Percentiles rank a stretch among this genome's conserved stretches.
Evolutionary conservation across 805 yeast species (phyloP).

Genomic region (Yarrowia porcina): DNA sequence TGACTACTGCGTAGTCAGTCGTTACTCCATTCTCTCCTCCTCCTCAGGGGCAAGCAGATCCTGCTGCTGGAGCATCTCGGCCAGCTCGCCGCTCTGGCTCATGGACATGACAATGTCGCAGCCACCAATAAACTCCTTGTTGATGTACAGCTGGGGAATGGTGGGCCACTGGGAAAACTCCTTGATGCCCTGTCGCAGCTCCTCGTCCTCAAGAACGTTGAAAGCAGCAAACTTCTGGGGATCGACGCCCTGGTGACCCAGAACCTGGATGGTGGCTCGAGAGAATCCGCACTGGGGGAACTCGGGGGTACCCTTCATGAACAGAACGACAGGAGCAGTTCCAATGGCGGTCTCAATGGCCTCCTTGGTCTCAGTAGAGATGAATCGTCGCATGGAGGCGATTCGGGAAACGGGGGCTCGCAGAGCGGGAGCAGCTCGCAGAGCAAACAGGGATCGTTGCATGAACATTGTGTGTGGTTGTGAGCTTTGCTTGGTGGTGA

Average conservation of each 20-base stretch:
- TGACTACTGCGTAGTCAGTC: no score
- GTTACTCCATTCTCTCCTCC: neutral
- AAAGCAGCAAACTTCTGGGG: constrained; percentile 95
- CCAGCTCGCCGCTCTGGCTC: constrained; percentile 83
- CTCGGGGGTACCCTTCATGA: constrained; percentile 98
- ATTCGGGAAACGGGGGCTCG: constrained; percentile 19
- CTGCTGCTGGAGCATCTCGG: constrained; percentile 75
- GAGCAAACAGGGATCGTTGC: constrained; percentile 25
- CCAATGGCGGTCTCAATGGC: constrained; percentile 85
- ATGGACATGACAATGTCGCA: constrained; percentile 91
- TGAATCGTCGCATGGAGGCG: constrained; percentile 41
- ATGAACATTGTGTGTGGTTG: constrained; percentile 13
- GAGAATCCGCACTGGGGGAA: constrained; percentile 98
- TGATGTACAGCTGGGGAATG: constrained; percentile 89
- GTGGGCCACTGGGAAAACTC: constrained; percentile 98
- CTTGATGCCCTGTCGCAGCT: constrained; percentile 90
- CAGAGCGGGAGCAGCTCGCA: constrained; percentile 19
- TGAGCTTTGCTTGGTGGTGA: neutral
- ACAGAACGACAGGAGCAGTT: constrained; percentile 91
- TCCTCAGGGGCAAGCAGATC: constrained; percentile 80
- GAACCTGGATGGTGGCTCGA: constrained; percentile 85
- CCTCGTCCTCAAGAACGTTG: constrained; percentile 92
- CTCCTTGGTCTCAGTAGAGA: constrained; percentile 72
- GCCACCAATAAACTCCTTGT: constrained; percentile 91
- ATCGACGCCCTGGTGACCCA: constrained; percentile 96